These are phyloP conservation scores for Mycena vitilis DNA, from an alignment of 768 basidiomycete species.

Conservation along the genomic window DNA sequence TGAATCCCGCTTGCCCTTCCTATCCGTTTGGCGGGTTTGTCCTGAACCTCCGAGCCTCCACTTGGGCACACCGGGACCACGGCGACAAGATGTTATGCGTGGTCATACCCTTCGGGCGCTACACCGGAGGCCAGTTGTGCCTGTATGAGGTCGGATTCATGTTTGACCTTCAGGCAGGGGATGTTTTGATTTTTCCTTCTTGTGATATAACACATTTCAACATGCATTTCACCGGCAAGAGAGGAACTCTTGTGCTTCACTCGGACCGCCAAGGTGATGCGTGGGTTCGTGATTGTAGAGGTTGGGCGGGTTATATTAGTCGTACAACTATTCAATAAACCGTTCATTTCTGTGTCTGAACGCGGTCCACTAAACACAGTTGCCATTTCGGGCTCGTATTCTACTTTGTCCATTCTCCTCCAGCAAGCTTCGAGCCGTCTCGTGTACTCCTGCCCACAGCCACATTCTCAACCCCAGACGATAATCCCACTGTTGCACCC, in stretches of 20 bases:
- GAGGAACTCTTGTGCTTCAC: not conserved
- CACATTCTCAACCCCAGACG: too few relatives aligned
- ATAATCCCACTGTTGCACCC: too few relatives aligned
- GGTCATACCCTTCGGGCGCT: slow-evolving; percentile 35
- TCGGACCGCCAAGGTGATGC: slow-evolving; percentile 7
- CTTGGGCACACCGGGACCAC: slow-evolving; percentile 39
- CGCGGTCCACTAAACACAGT: too few relatives aligned
- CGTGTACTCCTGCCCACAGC: too few relatives aligned
- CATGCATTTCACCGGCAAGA: not conserved
- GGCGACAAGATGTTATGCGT: slow-evolving; percentile 41
- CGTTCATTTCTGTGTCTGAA: too few relatives aligned
- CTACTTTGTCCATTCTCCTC: too few relatives aligned
- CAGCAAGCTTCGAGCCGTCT: too few relatives aligned
- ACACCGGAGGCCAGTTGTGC: not conserved
- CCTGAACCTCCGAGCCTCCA: slow-evolving; percentile 39
- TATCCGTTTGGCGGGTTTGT: slow-evolving; percentile 44
- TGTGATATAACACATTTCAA: slow-evolving; percentile 14
- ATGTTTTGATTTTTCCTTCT: slow-evolving; percentile 3
- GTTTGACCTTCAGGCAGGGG: not conserved
- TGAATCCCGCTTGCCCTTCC: slow-evolving; percentile 29
- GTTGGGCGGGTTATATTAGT: too few relatives aligned
- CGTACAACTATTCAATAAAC: too few relatives aligned
- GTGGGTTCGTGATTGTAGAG: slow-evolving; percentile 1
- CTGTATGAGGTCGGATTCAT: not conserved
- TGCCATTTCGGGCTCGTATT: too few relatives aligned